These are phyloP conservation scores for Saturnispora silvae DNA, from an alignment of 805 yeast genomes.

Conservation along the genomic window DNA sequence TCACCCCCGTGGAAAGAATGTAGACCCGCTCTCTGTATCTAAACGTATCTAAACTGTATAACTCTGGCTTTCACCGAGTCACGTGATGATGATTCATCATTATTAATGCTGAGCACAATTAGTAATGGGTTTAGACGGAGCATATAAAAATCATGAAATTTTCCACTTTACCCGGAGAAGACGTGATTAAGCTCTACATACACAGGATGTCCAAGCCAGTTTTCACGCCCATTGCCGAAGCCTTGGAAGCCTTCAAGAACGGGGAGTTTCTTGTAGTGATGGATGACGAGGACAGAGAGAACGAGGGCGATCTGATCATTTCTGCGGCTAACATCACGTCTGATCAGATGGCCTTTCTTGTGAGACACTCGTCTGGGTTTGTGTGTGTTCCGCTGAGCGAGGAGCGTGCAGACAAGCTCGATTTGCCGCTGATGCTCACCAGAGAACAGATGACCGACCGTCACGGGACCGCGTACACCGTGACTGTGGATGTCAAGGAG, in stretches of 20 bases:
- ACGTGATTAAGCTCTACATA: no score
- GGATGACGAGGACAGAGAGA: conserved; percentile 94
- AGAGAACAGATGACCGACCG: conserved; percentile 48
- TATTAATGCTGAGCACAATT: conserved; percentile 4
- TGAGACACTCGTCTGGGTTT: conserved; percentile 79
- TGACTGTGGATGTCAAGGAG: conserved; percentile 74
- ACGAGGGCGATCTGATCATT: conserved; percentile 92
- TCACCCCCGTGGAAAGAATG: conserved; percentile 99
- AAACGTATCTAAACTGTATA: no score
- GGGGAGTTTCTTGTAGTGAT: conserved; percentile 89
- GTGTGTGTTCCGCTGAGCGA: conserved; percentile 84
- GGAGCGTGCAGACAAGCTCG: conserved; percentile 67
- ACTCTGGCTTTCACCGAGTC: no score
- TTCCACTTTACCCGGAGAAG: no score
- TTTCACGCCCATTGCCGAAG: conserved; percentile 55
- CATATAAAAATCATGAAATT: no score
- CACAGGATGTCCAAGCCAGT: conserved; percentile 4
- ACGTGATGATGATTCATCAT: no score
- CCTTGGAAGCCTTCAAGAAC: conserved; percentile 57
- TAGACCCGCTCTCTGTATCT: no score
- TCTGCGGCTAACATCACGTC: conserved; percentile 80
- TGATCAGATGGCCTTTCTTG: conserved; percentile 88
- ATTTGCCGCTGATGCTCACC: conserved; percentile 67
- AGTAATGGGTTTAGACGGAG: no score
- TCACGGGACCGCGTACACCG: conserved; percentile 95